Percentiles rank a stretch among this genome's conserved stretches.
Evolutionary conservation across 192 early-diverging fungal genomes (phyloP).

Genomic region (Coemansia sp.): DNA sequence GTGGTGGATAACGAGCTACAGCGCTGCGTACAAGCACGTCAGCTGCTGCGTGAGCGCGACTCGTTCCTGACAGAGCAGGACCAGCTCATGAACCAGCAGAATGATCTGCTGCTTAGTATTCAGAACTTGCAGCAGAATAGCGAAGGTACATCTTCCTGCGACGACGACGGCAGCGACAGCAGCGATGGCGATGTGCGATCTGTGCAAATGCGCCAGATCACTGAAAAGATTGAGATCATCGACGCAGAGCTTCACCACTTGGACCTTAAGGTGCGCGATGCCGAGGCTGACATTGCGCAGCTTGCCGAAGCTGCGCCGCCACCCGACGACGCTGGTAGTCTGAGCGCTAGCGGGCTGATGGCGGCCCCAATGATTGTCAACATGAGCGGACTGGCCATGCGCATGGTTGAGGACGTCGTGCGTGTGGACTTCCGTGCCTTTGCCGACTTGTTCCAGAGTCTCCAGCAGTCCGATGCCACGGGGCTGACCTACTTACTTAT

Average conservation of each 20-base stretch:
- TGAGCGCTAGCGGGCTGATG: slow-evolving; percentile 13
- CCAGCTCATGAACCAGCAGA: slow-evolving; percentile 47
- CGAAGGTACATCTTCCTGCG: neutral
- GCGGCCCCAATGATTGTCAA: slow-evolving; percentile 26
- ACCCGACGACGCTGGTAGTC: neutral
- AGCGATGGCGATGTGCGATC: slow-evolving; percentile 7
- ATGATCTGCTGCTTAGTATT: slow-evolving; percentile 26
- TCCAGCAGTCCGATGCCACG: slow-evolving; percentile 26
- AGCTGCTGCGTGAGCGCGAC: slow-evolving; percentile 44
- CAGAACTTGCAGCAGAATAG: slow-evolving; percentile 9
- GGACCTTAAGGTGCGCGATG: slow-evolving; percentile 47
- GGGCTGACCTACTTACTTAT: slow-evolving; percentile 35
- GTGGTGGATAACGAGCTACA: slow-evolving; percentile 40
- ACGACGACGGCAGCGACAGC: slow-evolving; percentile 4
- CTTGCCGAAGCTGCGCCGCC: slow-evolving; percentile 21
- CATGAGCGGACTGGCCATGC: slow-evolving; percentile 50
- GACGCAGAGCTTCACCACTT: slow-evolving; percentile 48
- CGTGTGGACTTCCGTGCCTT: slow-evolving; percentile 45
- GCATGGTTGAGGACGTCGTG: slow-evolving; percentile 51
- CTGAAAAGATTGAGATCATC: slow-evolving; percentile 42
- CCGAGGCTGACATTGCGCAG: slow-evolving; percentile 43
- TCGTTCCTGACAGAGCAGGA: slow-evolving; percentile 32
- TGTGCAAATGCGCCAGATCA: slow-evolving; percentile 12
- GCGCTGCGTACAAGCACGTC: slow-evolving; percentile 42
- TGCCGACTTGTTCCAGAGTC: slow-evolving; percentile 20